phyloP scores from a whole-genome alignment of 2,329 filamentous ascomycete genomes.

The Fusarium compactum region DNA sequence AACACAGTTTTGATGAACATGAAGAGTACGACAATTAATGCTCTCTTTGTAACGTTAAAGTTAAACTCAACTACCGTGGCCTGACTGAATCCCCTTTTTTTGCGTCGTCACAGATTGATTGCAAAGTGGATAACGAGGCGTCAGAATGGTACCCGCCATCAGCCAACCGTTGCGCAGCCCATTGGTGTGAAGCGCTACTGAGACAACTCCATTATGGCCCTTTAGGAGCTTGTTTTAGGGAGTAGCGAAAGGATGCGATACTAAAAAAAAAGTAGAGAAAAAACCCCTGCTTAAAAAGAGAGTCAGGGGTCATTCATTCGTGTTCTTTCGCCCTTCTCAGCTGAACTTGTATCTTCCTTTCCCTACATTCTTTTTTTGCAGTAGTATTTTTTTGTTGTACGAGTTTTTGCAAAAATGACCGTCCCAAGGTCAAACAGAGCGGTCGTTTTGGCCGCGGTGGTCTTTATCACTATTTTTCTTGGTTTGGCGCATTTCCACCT shows the following conservation, averaged over 20 bases:
- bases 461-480: conserved; percentile 31
- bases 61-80: conserved; percentile 13
- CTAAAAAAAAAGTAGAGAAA: background rate
- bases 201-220: conserved; percentile 15
- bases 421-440: conserved; percentile 28
- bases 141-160: conserved; percentile 17
- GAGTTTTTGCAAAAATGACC: conserved; percentile 10
- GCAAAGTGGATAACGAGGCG: conserved; percentile 26
- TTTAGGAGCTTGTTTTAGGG: conserved; percentile 11
- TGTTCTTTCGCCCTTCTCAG: conserved; percentile 8
- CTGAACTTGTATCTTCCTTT: conserved; percentile 4
- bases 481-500: conserved; percentile 32
- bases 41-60: background rate
- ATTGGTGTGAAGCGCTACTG: conserved; percentile 17
- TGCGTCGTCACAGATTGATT: conserved; percentile 21
- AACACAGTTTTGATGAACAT: too few relatives aligned
- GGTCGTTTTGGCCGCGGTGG: conserved; percentile 26
- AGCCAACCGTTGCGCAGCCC: conserved; percentile 14
- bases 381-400: background rate
- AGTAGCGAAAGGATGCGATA: conserved; percentile 2
- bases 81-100: conserved; percentile 8
- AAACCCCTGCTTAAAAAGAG: conserved; percentile 20
- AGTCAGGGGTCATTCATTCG: conserved; percentile 20
- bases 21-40: background rate
- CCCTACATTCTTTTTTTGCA: background rate